Evolutionary conservation across 306 rosid genomes (phyloP).

Genomic region (Adenanthera pavonina): DNA sequence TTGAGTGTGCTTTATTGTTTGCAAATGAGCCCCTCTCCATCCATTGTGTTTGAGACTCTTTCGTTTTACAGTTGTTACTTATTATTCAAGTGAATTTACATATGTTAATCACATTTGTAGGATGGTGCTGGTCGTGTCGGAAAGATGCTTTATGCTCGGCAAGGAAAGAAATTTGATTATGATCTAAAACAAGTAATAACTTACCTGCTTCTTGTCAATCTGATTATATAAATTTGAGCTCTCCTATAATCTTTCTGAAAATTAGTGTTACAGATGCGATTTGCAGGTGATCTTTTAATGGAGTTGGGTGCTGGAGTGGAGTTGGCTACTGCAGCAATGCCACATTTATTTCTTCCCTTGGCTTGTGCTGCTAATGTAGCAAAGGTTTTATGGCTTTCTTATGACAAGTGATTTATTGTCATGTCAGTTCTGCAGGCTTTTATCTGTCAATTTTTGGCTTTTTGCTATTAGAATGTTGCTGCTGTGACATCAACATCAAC

Average conservation of each 20-base stretch:
- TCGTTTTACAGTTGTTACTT: conserved; percentile 19
- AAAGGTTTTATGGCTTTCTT: conserved; percentile 60
- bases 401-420: background rate
- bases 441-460: background rate
- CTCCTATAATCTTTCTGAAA: conserved; percentile 35
- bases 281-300: conserved; percentile 96
- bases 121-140: conserved; percentile 99
- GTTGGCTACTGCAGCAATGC: conserved; percentile 87
- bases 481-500: conserved; percentile 99
- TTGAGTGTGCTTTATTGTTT: background rate
- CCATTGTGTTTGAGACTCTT: background rate
- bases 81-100: conserved; percentile 3
- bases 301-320: conserved; percentile 98
- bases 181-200: conserved; percentile 84
- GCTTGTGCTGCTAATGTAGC: conserved; percentile 99
- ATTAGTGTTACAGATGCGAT: conserved; percentile 67
- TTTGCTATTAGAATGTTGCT: conserved; percentile 76
- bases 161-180: conserved; percentile 96
- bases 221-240: conserved; percentile 12
- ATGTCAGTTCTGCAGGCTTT: conserved; percentile 37
- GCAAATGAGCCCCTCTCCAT: conserved; percentile 1
- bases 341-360: conserved; percentile 94
- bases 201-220: conserved; percentile 5
- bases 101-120: conserved; percentile 44
- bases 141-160: conserved; percentile 95